Conservation (phyloP, 1,139 yeast species). For the Debaryomycetaceae sp. region DNA sequence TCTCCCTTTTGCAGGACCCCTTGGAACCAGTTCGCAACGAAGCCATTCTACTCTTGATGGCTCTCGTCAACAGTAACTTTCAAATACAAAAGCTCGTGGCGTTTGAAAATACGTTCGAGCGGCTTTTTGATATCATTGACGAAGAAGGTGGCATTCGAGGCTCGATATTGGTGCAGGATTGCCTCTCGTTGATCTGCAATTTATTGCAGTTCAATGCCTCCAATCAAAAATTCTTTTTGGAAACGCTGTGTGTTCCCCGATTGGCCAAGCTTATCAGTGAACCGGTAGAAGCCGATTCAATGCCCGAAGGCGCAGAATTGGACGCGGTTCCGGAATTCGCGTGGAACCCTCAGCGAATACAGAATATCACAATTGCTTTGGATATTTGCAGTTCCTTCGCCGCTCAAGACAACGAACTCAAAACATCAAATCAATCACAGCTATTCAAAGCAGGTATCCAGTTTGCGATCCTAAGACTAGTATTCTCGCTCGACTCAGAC, state of each 20-base stretch:
- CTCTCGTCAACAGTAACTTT: slow-evolving; percentile 69
- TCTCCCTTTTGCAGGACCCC: slow-evolving; percentile 53
- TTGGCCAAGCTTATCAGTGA: slow-evolving; percentile 54
- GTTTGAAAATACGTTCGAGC: slow-evolving; percentile 86
- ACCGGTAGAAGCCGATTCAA: slow-evolving; percentile 22
- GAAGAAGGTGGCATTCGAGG: slow-evolving; percentile 89
- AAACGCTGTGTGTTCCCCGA: slow-evolving; percentile 66
- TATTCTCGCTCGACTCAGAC: slow-evolving; percentile 56
- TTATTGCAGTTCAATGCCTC: slow-evolving; percentile 76
- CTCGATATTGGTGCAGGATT: slow-evolving; percentile 84
- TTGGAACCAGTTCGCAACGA: slow-evolving; percentile 91
- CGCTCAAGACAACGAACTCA: slow-evolving; percentile 60
- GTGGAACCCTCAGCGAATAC: slow-evolving; percentile 67
- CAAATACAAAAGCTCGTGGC: slow-evolving; percentile 91
- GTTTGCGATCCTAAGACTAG: slow-evolving; percentile 53
- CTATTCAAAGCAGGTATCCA: slow-evolving; percentile 57
- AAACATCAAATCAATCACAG: slow-evolving; percentile 48
- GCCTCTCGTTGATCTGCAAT: slow-evolving; percentile 63
- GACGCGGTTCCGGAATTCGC: slow-evolving; percentile 17
- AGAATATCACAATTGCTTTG: slow-evolving; percentile 54
- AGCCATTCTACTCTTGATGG: slow-evolving; percentile 71
- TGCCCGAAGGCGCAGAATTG: slow-evolving; percentile 4
- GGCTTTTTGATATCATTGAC: slow-evolving; percentile 61
- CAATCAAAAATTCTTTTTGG: slow-evolving; percentile 81
- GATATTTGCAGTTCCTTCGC: slow-evolving; percentile 71